Conservation (phyloP, 2,329 filamentous ascomycete species). For the Cercospora janseana region DNA sequence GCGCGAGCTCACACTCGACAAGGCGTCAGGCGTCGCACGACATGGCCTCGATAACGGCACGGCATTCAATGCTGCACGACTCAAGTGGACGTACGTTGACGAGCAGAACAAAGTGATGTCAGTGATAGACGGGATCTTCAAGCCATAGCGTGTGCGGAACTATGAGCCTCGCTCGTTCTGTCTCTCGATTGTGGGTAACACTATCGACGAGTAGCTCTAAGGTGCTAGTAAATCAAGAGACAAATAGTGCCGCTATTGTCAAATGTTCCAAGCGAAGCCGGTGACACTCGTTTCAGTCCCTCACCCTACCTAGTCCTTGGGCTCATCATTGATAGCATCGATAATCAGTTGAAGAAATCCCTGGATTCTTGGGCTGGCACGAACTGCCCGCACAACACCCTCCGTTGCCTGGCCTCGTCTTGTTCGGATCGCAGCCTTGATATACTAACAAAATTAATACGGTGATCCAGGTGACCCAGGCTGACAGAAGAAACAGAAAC, state of each 20-base stretch:
- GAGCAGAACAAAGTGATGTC: background rate
- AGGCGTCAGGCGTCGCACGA: too few relatives aligned
- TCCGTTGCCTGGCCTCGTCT: background rate
- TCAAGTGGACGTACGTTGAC: background rate
- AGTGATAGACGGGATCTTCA: background rate
- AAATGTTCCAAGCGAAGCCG: background rate
- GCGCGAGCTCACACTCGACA: too few relatives aligned
- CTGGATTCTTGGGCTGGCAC: background rate
- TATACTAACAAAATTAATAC: background rate
- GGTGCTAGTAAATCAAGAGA: background rate
- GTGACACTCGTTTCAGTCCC: background rate
- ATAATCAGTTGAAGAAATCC: background rate
- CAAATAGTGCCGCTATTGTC: background rate
- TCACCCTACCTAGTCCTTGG: background rate
- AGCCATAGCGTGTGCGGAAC: background rate
- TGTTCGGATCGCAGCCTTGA: background rate
- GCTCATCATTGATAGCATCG: background rate
- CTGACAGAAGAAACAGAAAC: background rate
- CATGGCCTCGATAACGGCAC: too few relatives aligned
- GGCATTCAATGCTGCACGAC: too few relatives aligned
- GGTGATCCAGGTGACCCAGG: background rate
- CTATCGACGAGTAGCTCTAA: background rate
- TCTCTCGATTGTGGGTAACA: background rate
- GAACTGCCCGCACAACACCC: background rate
- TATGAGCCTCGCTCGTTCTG: background rate